These are phyloP conservation scores for Thermomucor indicae-seudaticae DNA, from an alignment of 371 early-diverging fungal species.

Conservation along the genomic window DNA sequence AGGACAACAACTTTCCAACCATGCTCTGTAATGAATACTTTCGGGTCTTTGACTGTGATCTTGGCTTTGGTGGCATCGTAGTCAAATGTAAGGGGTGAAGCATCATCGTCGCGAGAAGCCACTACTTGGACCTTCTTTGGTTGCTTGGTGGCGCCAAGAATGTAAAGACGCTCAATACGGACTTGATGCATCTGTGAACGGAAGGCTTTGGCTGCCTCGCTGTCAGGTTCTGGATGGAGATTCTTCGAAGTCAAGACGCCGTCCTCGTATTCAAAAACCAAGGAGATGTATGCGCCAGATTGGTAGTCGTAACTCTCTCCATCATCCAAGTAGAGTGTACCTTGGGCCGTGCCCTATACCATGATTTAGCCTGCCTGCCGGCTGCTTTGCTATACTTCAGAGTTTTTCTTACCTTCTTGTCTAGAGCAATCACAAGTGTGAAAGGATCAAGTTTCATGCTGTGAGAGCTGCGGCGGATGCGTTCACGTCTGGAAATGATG, in stretches of 20 bases:
- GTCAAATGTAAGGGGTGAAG: constrained; percentile 7
- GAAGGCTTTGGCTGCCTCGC: constrained; percentile 17
- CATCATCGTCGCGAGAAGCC: constrained; percentile 1
- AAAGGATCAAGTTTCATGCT: constrained; percentile 87
- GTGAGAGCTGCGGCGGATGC: constrained; percentile 79
- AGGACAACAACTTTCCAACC: constrained; percentile 46
- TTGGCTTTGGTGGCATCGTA: constrained; percentile 21
- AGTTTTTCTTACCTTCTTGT: constrained; percentile 30
- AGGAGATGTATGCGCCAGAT: constrained; percentile 58
- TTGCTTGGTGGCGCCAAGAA: constrained; percentile 31
- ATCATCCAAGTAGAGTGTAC: constrained; percentile 86
- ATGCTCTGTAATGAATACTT: constrained; percentile 48
- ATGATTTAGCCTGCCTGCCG: not conserved
- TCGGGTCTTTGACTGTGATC: constrained; percentile 65
- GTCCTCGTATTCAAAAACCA: constrained; percentile 36
- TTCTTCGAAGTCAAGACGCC: constrained; percentile 21
- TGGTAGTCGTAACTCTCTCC: constrained; percentile 78
- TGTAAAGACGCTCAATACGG: constrained; percentile 39
- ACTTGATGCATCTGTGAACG: constrained; percentile 19
- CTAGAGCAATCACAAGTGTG: constrained; percentile 82
- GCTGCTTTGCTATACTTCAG: not conserved
- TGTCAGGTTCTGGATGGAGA: constrained; percentile 18
- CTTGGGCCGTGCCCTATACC: constrained; percentile 71
- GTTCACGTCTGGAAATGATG: constrained; percentile 84
- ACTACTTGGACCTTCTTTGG: constrained; percentile 15